phyloP scores from a whole-genome alignment of 768 basidiomycete genomes.

The Boletus rubropictus region DNA sequence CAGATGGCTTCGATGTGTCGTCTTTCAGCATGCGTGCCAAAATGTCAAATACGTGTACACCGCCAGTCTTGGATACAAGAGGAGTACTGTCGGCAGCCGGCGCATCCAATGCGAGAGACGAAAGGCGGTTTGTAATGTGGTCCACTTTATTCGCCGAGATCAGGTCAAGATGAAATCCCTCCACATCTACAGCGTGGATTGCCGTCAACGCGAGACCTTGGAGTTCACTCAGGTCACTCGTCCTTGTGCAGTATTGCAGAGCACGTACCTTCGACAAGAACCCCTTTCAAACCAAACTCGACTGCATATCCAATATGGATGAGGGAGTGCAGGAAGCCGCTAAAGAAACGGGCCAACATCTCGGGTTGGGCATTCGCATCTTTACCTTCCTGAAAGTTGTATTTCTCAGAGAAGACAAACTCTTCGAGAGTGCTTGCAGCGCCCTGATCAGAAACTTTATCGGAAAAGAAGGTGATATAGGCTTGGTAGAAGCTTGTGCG shows the following conservation, averaged over 20 bases:
- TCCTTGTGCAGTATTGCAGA: neutral
- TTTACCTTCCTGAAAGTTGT: slow-evolving; percentile 18
- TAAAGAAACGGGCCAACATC: slow-evolving; percentile 49
- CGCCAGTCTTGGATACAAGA: neutral
- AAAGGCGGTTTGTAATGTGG: slow-evolving; percentile 1
- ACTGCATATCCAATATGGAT: slow-evolving; percentile 58
- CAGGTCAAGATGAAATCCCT: slow-evolving; percentile 26
- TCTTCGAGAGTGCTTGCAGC: slow-evolving; percentile 17
- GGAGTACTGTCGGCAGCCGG: neutral
- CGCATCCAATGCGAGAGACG: slow-evolving; percentile 8
- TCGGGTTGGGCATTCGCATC: slow-evolving; percentile 32
- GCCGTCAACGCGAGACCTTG: slow-evolving; percentile 24
- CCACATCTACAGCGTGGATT: slow-evolving; percentile 30
- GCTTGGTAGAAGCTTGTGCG: slow-evolving; percentile 20
- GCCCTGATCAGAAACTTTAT: slow-evolving; percentile 15
- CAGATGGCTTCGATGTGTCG: slow-evolving; percentile 21
- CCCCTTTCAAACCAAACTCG: slow-evolving; percentile 59
- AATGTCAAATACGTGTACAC: slow-evolving; percentile 40
- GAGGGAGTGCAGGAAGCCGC: slow-evolving; percentile 53
- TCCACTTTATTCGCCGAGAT: neutral
- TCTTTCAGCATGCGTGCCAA: slow-evolving; percentile 50
- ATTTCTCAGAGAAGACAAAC: slow-evolving; percentile 29
- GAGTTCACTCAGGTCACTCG: neutral
- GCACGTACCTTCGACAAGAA: slow-evolving; percentile 54
- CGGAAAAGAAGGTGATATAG: slow-evolving; percentile 25